phyloP scores from a whole-genome alignment of 2,329 filamentous ascomycete species.

The Beauveria sp. region DNA sequence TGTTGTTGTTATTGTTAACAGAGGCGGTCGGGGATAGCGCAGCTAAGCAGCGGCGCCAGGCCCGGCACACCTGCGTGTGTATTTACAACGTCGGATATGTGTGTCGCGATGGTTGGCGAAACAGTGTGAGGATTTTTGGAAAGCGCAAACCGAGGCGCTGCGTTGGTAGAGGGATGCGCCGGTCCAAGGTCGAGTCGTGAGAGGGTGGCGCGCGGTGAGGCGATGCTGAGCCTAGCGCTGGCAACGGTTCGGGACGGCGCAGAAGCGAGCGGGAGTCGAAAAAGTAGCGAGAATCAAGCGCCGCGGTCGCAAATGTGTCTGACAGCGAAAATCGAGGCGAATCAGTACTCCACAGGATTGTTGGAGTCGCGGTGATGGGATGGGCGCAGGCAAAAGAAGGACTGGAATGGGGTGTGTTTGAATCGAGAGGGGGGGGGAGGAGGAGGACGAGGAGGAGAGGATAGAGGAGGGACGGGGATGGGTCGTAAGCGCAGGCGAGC shows the following conservation, averaged over 20 bases:
- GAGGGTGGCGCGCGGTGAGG: neutral
- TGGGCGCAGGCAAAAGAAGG: conserved; percentile 26
- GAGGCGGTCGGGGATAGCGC: conserved; percentile 1
- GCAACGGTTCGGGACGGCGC: neutral
- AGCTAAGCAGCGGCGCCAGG: neutral
- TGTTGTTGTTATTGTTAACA: neutral
- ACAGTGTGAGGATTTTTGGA: neutral
- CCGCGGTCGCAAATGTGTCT: conserved; percentile 12
- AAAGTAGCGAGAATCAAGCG: neutral
- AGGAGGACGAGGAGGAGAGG: conserved; percentile 19
- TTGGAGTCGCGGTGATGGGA: conserved; percentile 16
- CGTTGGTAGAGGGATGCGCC: neutral
- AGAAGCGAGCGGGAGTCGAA: neutral
- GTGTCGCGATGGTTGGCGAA: neutral
- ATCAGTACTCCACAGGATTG: conserved; percentile 11
- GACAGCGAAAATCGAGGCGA: neutral
- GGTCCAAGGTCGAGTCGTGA: neutral
- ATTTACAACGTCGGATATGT: neutral
- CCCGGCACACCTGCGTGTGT: neutral
- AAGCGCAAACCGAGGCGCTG: neutral
- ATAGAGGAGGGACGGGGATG: conserved; percentile 10
- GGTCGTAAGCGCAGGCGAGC: conserved; percentile 2
- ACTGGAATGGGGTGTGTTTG: conserved; percentile 23
- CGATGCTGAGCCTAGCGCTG: conserved; percentile 3
- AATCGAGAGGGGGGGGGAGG: conserved; percentile 18